These are phyloP conservation scores for Fusarium sp. DNA, from an alignment of 2,329 filamentous ascomycete species.

Conservation along the genomic window DNA sequence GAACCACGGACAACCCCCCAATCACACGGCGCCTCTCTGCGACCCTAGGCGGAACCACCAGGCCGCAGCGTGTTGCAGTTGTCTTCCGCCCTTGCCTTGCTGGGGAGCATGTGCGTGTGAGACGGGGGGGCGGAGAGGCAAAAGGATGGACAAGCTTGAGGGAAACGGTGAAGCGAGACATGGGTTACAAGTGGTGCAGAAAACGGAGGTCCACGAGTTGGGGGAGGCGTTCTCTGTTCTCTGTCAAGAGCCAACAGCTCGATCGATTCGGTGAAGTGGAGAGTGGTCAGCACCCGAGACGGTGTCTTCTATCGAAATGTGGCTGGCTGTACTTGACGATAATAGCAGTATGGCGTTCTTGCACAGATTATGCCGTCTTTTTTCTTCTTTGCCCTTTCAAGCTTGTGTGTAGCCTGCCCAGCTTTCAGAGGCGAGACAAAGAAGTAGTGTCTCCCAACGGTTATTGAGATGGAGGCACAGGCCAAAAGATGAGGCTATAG, in stretches of 20 bases:
- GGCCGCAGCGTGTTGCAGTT: slow-evolving; percentile 24
- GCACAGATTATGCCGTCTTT: slow-evolving; percentile 5
- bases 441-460: neutral
- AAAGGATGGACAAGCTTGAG: neutral
- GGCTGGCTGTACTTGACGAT: slow-evolving; percentile 32
- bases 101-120: neutral
- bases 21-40: slow-evolving; percentile 12
- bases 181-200: neutral
- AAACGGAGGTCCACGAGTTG: neutral
- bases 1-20: slow-evolving; percentile 4
- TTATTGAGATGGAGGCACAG: neutral
- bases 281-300: slow-evolving; percentile 8
- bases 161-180: slow-evolving; percentile 7
- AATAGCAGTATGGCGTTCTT: slow-evolving; percentile 29
- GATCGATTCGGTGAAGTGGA: neutral
- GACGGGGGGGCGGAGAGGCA: neutral
- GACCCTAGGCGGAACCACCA: slow-evolving; percentile 21
- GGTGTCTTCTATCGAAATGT: slow-evolving; percentile 23
- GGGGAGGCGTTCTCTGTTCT: slow-evolving; percentile 9
- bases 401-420: neutral
- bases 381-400: neutral
- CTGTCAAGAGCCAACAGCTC: slow-evolving; percentile 10
- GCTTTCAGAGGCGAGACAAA: neutral
- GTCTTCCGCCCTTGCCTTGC: slow-evolving; percentile 3
- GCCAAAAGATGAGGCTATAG: neutral